Evolutionary conservation across 73 alveolate genomes (phyloP), one percentile per base, ranked within the genome.

Genomic region (Paramecium caudatum): DNA sequence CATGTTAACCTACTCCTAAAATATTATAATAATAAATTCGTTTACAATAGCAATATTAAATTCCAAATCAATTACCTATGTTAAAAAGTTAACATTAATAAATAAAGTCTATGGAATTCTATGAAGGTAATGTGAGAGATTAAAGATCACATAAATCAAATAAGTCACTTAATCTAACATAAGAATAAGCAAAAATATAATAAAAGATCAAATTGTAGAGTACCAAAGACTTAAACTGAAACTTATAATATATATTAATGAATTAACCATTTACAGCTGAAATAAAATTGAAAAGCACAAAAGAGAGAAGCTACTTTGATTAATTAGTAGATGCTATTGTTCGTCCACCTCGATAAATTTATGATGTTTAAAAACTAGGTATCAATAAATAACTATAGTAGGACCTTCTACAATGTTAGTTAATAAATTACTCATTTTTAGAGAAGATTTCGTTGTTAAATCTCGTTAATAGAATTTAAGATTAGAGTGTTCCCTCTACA

Each of bases 301-400:
- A 68, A 32, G 84, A 68, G 37, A 68, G 84, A 74, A 68, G 88
- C 39, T 74, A 74, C 43, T 74, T 74, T 19, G 65, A 74, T 21
- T 23, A 74, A 45, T 0, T 74, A 43, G 88, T 74, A 10, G 88
- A 96, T 55, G 98, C 98, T 37, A 91, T 97, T 62, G 94, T 97
- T 43, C 91, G 99, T 3, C 99, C 99, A 9, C 99, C 99, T 1
- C 74, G 98, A 85, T 94, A 91, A 33, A 91, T 68, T 33, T 97
- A 97, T 81, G 95, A 62, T 45, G 84, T 80, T 3, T 62, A 62
- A 1, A 98, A 95, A 68, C 92, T 97, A 47, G 99, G 99, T 27
- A 74, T 74, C 81, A 50, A 8, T 93, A 95, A 45, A 93, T 97
- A 68, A 25, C 70, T 69, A 10, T 82, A 33, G 12, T 92, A 85